phyloP scores from a whole-genome alignment of 768 basidiomycete genomes.

The Favolaschia claudopus region DNA sequence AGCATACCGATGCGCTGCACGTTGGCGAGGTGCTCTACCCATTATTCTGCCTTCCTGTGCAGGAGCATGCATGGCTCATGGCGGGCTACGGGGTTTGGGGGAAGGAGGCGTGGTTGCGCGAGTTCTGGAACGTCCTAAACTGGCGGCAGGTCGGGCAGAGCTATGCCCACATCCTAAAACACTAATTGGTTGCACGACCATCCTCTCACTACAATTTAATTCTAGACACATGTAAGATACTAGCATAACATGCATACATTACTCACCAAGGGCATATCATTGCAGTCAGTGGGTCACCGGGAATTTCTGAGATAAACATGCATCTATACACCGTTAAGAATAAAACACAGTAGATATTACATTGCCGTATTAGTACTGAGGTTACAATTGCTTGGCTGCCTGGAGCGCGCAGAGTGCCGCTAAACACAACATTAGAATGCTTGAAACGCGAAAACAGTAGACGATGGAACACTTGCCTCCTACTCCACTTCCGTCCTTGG shows the following conservation, averaged over 20 bases:
- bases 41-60: conserved; percentile 77
- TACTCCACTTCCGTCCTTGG: conserved; percentile 97
- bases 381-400: conserved; percentile 65
- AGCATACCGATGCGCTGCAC: conserved; percentile 37
- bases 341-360: conserved; percentile 21
- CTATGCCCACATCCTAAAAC: conserved; percentile 33
- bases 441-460: conserved; percentile 8
- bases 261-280: no score
- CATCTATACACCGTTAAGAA: no score
- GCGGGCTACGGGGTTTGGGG: conserved; percentile 92
- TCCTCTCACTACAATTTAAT: no score
- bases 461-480: conserved; percentile 73
- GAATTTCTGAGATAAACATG: no score
- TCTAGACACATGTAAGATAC: not conserved
- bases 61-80: conserved; percentile 88
- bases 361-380: conserved; percentile 17
- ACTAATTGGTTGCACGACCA: no score
- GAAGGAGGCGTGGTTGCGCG: conserved; percentile 82
- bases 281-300: no score
- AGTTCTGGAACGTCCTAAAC: conserved; percentile 85
- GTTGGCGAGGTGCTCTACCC: conserved; percentile 72
- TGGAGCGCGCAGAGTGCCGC: conserved; percentile 90
- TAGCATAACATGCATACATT: no score
- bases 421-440: conserved; percentile 37
- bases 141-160: conserved; percentile 68